Conservation (phyloP, 371 early-diverging fungal species). For the Lichtheimia ramosa region DNA sequence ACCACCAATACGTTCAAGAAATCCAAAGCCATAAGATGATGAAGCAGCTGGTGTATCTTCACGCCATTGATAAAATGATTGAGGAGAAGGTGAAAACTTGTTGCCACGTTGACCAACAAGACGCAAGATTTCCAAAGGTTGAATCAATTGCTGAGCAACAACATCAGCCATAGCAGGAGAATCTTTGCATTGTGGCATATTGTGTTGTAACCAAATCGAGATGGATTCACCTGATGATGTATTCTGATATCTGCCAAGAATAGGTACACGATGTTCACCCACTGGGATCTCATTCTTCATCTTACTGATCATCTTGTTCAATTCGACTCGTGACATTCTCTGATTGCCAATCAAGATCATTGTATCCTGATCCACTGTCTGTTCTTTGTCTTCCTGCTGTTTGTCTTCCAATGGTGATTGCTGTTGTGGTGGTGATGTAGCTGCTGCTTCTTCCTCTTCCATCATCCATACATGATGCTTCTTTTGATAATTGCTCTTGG, state of each 20-base stretch:
- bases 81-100: conserved; percentile 63
- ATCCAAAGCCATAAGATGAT: conserved; percentile 20
- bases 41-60: neutral
- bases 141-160: conserved; percentile 72
- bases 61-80: conserved; percentile 75
- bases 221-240: conserved; percentile 71
- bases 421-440: conserved; percentile 1
- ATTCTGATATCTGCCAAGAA: conserved; percentile 69
- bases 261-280: conserved; percentile 67
- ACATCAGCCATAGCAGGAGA: conserved; percentile 65
- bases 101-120: conserved; percentile 73
- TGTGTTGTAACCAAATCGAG: conserved; percentile 69
- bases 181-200: conserved; percentile 60
- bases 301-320: conserved; percentile 32
- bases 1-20: conserved; percentile 28
- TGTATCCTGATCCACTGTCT: neutral
- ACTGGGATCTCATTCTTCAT: conserved; percentile 63
- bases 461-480: conserved; percentile 54
- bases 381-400: neutral
- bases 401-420: neutral
- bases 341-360: conserved; percentile 33
- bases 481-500: conserved; percentile 42
- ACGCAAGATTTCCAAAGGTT: conserved; percentile 61
- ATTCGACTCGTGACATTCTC: conserved; percentile 28
- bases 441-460: conserved; percentile 34